Base-by-base conservation (phyloP, 139 green algal genomes). In the Picochlorum sp. region DNA sequence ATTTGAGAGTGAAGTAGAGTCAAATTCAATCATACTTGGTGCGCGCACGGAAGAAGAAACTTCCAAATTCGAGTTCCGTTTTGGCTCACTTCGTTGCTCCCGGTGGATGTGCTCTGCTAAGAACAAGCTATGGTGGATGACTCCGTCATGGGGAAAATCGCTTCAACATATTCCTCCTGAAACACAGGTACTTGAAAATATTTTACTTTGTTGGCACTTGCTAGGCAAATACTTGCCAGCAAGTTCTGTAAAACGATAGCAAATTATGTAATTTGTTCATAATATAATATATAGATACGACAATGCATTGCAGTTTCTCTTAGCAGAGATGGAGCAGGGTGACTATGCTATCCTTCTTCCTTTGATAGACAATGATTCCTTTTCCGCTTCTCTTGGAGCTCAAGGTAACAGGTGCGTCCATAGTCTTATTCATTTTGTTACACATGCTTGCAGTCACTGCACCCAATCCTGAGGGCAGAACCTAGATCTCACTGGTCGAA, bases 51-150 rank as follows among this genome's bases (percentile, higher is more conserved):
- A 47, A n/a, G 5, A 47, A 47, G 39, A 47, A n/a, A n/a, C 20
- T 5, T 47, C 39, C 18, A 47, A 8, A 47, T 47, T 47, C 14
- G 22, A 26, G 39, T 16, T n/a, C 22, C 10, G 22, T 2, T 40
- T 82, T 24, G 75, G 71, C 29, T 49, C 43, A 53, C 50, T 81
- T 29, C 20, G 24, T 28, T 81, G 73, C 55, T 59, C 63, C 41
- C 72, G 70, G 18, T 85, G 82, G 66, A 60, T 90, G 28, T 74
- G 68, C 2, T 86, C 75, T 59, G 85, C 85, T 1, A 72, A 83
- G 43, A 83, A 81, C 70, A 93, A 93, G 78, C 75, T 95, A 35
- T 93, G 84, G 84, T 95, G 87, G 87, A 92, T 95, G 88, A 91
- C 85, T 7, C 89, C 89, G 5, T 81, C 89, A 72, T 95, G 86